Evolutionary conservation across 148 eudicot genomes (phyloP).

Genomic region (Bassia scoparia): DNA sequence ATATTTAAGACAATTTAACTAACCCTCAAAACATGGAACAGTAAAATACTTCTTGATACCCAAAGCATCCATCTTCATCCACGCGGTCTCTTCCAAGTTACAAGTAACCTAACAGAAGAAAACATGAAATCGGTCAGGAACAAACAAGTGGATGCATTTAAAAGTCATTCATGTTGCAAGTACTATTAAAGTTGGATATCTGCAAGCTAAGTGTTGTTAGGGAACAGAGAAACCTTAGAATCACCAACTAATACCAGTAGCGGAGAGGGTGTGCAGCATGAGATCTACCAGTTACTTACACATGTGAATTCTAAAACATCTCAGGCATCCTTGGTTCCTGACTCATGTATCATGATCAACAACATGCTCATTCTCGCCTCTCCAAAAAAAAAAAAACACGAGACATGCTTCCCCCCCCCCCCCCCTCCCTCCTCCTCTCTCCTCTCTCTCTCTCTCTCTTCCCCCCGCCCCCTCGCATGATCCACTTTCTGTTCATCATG

Average conservation of each 20-base stretch:
- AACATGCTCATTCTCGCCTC: background rate
- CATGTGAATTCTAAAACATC: too few species aligned
- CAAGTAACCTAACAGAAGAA: slow-evolving; percentile 10
- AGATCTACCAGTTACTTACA: background rate
- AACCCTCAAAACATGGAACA: slow-evolving; percentile 24
- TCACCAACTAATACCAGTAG: background rate
- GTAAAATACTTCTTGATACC: slow-evolving; percentile 24
- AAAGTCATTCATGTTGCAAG: background rate
- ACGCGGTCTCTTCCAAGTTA: slow-evolving; percentile 28
- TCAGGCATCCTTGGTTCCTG: background rate
- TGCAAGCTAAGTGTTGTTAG: background rate
- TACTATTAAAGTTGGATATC: background rate
- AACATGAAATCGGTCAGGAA: background rate
- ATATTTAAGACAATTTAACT: too few species aligned
- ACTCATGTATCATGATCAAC: background rate
- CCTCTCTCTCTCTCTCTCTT: background rate
- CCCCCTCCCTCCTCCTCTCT: background rate
- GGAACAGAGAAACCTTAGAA: background rate
- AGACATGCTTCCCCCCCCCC: background rate
- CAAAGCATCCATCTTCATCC: slow-evolving; percentile 27
- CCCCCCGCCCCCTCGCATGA: background rate
- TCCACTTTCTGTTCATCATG: background rate
- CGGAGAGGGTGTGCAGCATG: background rate
- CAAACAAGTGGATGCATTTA: background rate
- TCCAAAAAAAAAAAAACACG: background rate